Conservation (phyloP, 2,329 filamentous ascomycete species). For the Monosporascus sp. region DNA sequence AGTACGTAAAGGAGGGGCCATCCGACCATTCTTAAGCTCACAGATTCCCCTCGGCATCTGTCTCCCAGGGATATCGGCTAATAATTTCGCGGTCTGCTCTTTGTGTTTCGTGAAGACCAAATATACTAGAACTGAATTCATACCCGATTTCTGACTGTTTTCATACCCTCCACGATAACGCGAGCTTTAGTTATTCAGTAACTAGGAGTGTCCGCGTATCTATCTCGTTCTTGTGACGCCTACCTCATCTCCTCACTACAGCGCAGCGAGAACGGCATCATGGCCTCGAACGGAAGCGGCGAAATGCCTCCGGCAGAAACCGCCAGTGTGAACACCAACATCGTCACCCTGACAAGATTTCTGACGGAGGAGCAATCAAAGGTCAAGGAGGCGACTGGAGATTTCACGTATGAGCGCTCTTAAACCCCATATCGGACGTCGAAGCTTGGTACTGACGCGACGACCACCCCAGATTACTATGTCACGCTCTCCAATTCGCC, state of each 20-base stretch:
- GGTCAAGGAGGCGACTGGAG: slow-evolving; percentile 89
- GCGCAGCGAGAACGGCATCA: slow-evolving; percentile 6
- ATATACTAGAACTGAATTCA: too few species aligned
- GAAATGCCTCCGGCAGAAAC: slow-evolving; percentile 38
- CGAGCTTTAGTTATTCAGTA: too few species aligned
- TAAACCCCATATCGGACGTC: background rate
- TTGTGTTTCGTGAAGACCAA: too few species aligned
- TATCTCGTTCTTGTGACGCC: too few species aligned
- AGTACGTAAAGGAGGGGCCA: background rate
- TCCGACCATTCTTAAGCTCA: background rate
- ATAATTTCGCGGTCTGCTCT: too few species aligned
- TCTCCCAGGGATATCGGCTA: background rate
- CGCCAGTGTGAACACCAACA: slow-evolving; percentile 91
- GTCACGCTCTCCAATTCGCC: slow-evolving; percentile 96
- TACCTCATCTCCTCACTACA: too few species aligned
- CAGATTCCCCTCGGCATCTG: background rate
- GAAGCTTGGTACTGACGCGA: slow-evolving; percentile 4
- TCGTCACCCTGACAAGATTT: slow-evolving; percentile 91
- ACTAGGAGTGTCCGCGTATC: too few species aligned
- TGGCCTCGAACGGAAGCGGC: slow-evolving; percentile 17
- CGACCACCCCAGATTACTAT: slow-evolving; percentile 63
- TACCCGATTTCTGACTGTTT: too few species aligned
- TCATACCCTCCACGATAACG: too few species aligned
- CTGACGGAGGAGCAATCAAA: slow-evolving; percentile 94
- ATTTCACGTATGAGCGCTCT: slow-evolving; percentile 75